These are phyloP conservation scores for Botrytis deweyae DNA, from an alignment of 2,329 filamentous ascomycete species.

Conservation along the genomic window DNA sequence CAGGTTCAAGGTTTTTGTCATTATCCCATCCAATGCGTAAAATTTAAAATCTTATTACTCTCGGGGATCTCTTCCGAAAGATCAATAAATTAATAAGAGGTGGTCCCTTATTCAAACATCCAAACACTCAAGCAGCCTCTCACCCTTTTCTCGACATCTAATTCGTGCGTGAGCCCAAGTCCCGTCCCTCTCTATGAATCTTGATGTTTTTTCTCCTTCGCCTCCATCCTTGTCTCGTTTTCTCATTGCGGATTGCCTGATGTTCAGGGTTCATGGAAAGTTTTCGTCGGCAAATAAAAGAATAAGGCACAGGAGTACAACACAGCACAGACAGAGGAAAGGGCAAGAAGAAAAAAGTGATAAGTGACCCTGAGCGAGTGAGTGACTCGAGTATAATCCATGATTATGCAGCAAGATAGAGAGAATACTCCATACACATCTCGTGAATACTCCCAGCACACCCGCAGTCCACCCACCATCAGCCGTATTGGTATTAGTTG, in stretches of 20 bases:
- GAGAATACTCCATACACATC: not conserved
- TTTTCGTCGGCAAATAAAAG: not conserved
- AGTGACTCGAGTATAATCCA: conserved; percentile 1
- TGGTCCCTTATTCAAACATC: not conserved
- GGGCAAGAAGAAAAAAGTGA: not conserved
- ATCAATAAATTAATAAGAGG: not conserved
- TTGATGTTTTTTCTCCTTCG: not conserved
- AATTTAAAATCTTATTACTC: not conserved
- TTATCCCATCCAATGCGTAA: not conserved
- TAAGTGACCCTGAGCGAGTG: not conserved
- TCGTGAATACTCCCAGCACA: not conserved
- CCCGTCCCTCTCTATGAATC: not conserved
- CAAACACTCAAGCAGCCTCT: not conserved
- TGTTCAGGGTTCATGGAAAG: not conserved
- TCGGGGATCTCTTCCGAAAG: conserved; percentile 13
- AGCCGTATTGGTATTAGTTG: not conserved
- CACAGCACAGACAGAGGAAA: not conserved
- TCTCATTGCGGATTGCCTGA: not conserved
- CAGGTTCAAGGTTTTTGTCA: conserved; percentile 5
- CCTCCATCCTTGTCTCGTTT: not conserved
- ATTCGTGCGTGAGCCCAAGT: not conserved
- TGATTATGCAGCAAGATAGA: not conserved
- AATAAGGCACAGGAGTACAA: not conserved
- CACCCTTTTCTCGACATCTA: not conserved
- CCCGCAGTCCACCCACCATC: not conserved